Conservation (phyloP, 164 flowering plant genomes). For the Buxus sempervirens region DNA sequence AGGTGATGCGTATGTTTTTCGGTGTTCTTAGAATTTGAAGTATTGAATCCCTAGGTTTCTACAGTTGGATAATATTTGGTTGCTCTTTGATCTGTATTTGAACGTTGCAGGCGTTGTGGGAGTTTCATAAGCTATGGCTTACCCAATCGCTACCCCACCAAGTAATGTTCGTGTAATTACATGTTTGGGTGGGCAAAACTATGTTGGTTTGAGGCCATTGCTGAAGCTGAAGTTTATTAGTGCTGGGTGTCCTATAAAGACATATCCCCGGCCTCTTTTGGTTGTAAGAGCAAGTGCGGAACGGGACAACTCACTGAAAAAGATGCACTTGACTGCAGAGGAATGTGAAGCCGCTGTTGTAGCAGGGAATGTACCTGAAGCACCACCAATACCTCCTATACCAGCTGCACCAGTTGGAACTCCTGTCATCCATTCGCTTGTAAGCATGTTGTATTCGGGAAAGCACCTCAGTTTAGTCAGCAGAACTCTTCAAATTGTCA, state of each 20-base stretch:
- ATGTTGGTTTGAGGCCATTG: not conserved
- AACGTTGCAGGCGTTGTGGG: not conserved
- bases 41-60: not conserved
- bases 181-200: conserved; percentile 8
- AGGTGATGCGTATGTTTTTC: not conserved
- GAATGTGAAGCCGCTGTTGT: conserved; percentile 92
- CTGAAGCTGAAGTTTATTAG: conserved; percentile 2
- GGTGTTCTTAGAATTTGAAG: not conserved
- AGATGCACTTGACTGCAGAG: conserved; percentile 46
- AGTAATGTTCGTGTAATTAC: conserved; percentile 22
- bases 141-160: conserved; percentile 25
- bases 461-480: not conserved
- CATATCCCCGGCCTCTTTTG: conserved; percentile 5
- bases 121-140: conserved; percentile 26
- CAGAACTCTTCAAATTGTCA: not conserved
- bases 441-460: conserved; percentile 24
- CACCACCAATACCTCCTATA: conserved; percentile 70
- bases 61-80: not conserved
- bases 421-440: conserved; percentile 63
- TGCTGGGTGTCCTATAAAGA: conserved; percentile 9
- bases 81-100: not conserved
- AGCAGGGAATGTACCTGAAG: conserved; percentile 74
- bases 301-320: conserved; percentile 28
- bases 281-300: conserved; percentile 44
- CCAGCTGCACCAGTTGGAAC: conserved; percentile 77